Percentiles rank a stretch among this genome's conserved stretches.
phyloP scores from a whole-genome alignment of 495 filamentous ascomycete genomes.

The Neurospora sp. region DNA sequence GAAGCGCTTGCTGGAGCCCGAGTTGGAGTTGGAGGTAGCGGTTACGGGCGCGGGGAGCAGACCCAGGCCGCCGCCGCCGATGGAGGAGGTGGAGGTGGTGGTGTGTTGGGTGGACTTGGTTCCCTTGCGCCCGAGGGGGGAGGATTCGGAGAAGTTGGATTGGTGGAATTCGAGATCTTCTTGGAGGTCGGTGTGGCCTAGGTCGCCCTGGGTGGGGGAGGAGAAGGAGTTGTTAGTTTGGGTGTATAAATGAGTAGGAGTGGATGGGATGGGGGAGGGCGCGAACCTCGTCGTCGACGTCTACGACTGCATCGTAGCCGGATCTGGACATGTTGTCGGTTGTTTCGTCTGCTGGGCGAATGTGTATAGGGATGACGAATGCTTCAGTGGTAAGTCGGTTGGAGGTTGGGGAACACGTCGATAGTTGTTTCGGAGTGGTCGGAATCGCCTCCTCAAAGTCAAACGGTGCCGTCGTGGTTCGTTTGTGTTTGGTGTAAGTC shows the following conservation, averaged over 20 bases:
- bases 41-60: conserved; percentile 47
- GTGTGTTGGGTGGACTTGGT: conserved; percentile 5
- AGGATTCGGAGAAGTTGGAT: conserved; percentile 50
- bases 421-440: neutral
- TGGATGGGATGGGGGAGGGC: neutral
- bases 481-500: neutral
- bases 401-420: neutral
- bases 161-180: conserved; percentile 98
- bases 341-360: neutral
- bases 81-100: conserved; percentile 28
- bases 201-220: conserved; percentile 66
- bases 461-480: neutral
- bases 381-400: neutral
- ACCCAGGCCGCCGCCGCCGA: conserved; percentile 42
- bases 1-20: conserved; percentile 59
- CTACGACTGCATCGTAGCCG: conserved; percentile 95
- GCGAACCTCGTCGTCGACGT: conserved; percentile 70
- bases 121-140: conserved; percentile 44
- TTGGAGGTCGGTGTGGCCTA: conserved; percentile 94
- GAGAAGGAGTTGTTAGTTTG: neutral
- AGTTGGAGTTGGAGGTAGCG: conserved; percentile 30
- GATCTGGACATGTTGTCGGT: conserved; percentile 56
- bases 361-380: neutral
- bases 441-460: neutral
- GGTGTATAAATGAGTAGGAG: neutral